Base-by-base conservation (phyloP, 163 green algal species). In the Chlorella variabilis region DNA sequence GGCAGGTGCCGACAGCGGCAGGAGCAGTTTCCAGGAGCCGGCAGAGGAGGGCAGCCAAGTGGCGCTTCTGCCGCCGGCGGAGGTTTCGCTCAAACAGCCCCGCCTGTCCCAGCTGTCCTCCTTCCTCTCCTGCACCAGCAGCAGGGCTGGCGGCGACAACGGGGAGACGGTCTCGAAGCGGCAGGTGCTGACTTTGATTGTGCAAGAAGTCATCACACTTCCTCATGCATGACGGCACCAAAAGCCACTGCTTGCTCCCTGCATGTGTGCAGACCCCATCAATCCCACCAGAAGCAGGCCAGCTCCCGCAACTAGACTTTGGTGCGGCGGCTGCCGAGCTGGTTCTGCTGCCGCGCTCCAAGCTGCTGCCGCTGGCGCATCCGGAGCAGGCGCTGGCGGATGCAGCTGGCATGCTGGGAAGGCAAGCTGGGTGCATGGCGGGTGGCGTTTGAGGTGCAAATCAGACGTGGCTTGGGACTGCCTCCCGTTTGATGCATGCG, bases 351-450 rank as follows among this genome's bases (percentile, higher is more conserved):
- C 73, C 56, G 23, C 73, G 73, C 3, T 29, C 59, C n/a, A 80
- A 80, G 56, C 73, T 80, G 54, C 54, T 80, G 73, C 73, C 73
- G 17, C 56, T 80, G 54, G 54, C 73, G 15, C 36, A 69, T 36
- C 73, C 73, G 2, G 73, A 80, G 56, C 38, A 69, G 38, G 73
- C 73, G 6, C 38, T 80, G 56, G 73, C 36, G 5, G 73, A 80
- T 33, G 73, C 73, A 4, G 73, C 73, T 11, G 38, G 38, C 25
- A 56, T 80, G 73, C 73, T 80, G 36, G 56, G 73, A 5, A 67
- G 68, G 68, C 29, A 33, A 76, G 68, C 39, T 15, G 59, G 23
- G 31, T 70, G 33, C 9, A 29, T 48, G 33, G 15, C 7, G 18
- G 31, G 62, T 20, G 18, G 8, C 23, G 38, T 3, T 33, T 74